Evolutionary conservation across 1,284 basidiomycete genomes (phyloP), one percentile per base, ranked within the genome.

Genomic region (Apiotrichum gracile): DNA sequence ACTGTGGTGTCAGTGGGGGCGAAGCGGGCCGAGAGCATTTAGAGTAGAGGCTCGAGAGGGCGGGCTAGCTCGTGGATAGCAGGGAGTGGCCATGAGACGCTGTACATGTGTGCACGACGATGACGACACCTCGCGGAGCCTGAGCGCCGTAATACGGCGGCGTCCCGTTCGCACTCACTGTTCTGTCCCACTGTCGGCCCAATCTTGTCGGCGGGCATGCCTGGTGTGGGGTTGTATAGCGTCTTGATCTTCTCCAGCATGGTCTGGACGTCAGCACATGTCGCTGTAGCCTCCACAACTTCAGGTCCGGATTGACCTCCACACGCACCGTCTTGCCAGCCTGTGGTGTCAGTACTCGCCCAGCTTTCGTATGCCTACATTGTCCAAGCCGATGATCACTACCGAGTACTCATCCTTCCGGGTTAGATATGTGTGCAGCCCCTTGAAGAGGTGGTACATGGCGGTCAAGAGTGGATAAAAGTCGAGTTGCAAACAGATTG

Each of bases 111-210:
- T n/a, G n/a, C n/a, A n/a, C n/a, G n/a, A n/a, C n/a, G n/a, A n/a
- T n/a, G n/a, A n/a, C n/a, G n/a, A n/a, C n/a, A n/a, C n/a, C n/a
- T n/a, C n/a, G n/a, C n/a, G n/a, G n/a, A n/a, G n/a, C n/a, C n/a
- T n/a, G n/a, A n/a, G n/a, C n/a, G n/a, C n/a, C n/a, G n/a, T n/a
- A n/a, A n/a, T n/a, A n/a, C n/a, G n/a, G n/a, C n/a, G n/a, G n/a
- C n/a, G n/a, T n/a, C n/a, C n/a, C n/a, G n/a, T n/a, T 13, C 31
- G 9, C 5, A 71, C 82, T 58, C 58, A 93, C 91, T 93, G 74
- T 96, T 96, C 75, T 96, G 91, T 0, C 91, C 91, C 2, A 97
- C 87, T 0, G 92, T 96, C 0, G 92, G 92, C 0, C 82, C 89
- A 65, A 97, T 94, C 76, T 90, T 92, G 64, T 90, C 87, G 0